These are phyloP conservation scores for Venturiaceae sp. DNA, from an alignment of 2,329 filamentous ascomycete species.

Conservation along the genomic window DNA sequence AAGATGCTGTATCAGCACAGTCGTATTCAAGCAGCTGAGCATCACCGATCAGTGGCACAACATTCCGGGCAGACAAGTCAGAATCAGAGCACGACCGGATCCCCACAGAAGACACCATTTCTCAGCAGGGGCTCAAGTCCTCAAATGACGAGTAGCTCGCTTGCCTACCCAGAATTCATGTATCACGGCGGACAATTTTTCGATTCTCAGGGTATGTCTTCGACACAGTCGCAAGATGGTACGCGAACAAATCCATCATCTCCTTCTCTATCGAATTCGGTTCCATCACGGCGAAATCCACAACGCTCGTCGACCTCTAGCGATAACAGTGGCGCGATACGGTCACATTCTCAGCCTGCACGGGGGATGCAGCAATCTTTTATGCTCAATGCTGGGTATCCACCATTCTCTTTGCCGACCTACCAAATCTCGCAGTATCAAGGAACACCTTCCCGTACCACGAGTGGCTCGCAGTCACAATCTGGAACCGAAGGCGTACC, in stretches of 20 bases:
- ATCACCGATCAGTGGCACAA: constrained; percentile 23
- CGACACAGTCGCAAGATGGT: constrained; percentile 30
- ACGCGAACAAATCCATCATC: constrained; percentile 38
- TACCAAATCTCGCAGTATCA: neutral
- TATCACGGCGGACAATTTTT: constrained; percentile 16
- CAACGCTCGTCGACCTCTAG: constrained; percentile 35
- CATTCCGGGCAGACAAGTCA: constrained; percentile 10
- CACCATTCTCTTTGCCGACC: constrained; percentile 12
- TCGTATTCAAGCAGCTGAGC: constrained; percentile 27
- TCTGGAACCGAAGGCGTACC: neutral
- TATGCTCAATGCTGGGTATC: constrained; percentile 27
- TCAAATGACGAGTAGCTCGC: constrained; percentile 18
- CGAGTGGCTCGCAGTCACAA: neutral
- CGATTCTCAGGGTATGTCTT: constrained; percentile 21
- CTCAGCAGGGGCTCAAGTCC: constrained; percentile 23
- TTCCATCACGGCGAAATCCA: constrained; percentile 30
- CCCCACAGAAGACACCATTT: constrained; percentile 28
- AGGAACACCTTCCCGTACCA: constrained; percentile 6
- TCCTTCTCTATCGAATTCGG: constrained; percentile 32
- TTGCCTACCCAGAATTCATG: constrained; percentile 7
- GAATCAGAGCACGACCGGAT: constrained; percentile 25
- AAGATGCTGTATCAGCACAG: neutral
- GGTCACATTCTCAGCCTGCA: constrained; percentile 41
- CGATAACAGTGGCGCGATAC: constrained; percentile 28
- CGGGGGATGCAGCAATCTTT: constrained; percentile 30